phyloP scores from a whole-genome alignment of 140 eudicot genomes.

The Ambrosia hybrid region DNA sequence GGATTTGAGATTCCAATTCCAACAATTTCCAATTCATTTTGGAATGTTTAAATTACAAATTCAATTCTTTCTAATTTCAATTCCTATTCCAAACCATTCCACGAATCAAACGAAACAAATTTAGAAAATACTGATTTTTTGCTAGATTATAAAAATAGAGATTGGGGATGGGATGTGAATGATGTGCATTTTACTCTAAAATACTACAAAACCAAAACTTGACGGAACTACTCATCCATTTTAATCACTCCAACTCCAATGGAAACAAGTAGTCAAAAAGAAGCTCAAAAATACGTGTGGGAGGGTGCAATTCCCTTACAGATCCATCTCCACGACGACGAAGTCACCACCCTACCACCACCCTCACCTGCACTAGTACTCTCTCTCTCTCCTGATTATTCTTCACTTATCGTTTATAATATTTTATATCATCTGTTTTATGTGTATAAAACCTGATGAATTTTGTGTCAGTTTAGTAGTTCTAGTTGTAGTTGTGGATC shows the following conservation, averaged over 20 bases:
- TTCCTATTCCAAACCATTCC: too few species aligned
- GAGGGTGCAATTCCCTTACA: constrained; percentile 90
- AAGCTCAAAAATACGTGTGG: constrained; percentile 77
- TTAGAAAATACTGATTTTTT: too few species aligned
- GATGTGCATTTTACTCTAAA: too few species aligned
- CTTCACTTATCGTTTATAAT: too few species aligned
- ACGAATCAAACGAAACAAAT: too few species aligned
- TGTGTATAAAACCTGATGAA: not conserved
- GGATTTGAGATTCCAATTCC: too few species aligned
- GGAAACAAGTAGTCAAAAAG: constrained; percentile 50
- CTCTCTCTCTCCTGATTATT: not conserved
- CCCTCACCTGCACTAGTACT: constrained; percentile 88
- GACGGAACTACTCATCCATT: constrained; percentile 17
- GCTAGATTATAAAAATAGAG: too few species aligned
- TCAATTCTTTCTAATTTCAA: too few species aligned
- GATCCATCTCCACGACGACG: constrained; percentile 95
- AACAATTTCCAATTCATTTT: too few species aligned
- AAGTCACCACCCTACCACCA: constrained; percentile 94
- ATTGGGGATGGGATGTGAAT: too few species aligned
- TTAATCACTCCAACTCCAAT: constrained; percentile 30
- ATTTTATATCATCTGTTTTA: not conserved
- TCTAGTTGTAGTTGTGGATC: not conserved
- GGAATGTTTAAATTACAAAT: too few species aligned
- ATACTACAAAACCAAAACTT: constrained; percentile 16
- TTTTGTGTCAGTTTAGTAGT: constrained; percentile 5